Conservation (phyloP, 75 land plant species). For the Cunninghamia lanceolata region DNA sequence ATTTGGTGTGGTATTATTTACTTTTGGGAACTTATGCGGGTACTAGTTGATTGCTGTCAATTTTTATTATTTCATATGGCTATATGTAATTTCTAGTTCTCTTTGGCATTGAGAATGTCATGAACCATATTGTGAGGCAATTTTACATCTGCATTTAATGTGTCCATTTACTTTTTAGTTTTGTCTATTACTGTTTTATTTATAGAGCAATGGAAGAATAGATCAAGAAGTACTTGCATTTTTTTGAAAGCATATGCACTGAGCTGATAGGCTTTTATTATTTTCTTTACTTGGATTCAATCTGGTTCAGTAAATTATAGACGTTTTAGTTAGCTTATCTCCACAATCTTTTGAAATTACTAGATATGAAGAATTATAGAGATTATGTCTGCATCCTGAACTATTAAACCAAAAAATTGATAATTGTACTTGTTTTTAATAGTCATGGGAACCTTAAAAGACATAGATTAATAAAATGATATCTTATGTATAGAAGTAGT, state of each 20-base stretch:
- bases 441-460: not conserved
- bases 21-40: not conserved
- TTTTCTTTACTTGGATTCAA: not conserved
- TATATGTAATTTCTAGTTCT: not conserved
- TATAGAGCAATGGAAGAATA: not conserved
- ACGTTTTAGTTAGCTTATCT: not conserved
- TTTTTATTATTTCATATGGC: not conserved
- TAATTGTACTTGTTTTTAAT: not conserved
- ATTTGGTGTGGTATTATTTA: slow-evolving; percentile 2
- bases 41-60: not conserved
- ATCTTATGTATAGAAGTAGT: not conserved
- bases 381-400: not conserved
- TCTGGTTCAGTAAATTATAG: not conserved
- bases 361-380: not conserved
- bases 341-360: not conserved
- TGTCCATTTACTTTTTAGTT: not conserved
- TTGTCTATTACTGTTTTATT: not conserved
- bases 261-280: not conserved
- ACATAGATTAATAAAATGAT: not conserved
- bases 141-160: not conserved
- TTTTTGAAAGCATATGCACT: not conserved
- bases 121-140: not conserved
- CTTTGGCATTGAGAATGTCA: not conserved
- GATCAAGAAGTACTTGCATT: not conserved
- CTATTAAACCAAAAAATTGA: not conserved